phyloP scores from a whole-genome alignment of 2,329 filamentous ascomycete genomes.

The Dactylonectria macrodidyma region DNA sequence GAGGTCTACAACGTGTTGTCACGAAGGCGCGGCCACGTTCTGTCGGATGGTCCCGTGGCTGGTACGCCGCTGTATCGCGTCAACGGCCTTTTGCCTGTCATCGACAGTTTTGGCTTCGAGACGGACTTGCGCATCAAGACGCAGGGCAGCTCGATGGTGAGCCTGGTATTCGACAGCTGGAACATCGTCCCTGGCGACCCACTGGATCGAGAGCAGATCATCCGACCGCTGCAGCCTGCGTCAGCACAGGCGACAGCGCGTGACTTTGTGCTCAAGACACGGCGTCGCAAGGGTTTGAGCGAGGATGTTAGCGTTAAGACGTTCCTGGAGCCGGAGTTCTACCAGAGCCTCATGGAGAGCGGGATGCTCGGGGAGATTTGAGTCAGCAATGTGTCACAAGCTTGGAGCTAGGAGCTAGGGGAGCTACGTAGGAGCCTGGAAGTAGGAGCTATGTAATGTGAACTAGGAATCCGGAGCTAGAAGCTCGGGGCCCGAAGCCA shows the following conservation, averaged over 20 bases:
- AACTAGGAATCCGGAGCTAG: too few relatives aligned
- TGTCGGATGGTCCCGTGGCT: slow-evolving; percentile 93
- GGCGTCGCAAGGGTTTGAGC: slow-evolving; percentile 91
- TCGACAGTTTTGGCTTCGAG: slow-evolving; percentile 98
- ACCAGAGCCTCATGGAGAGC: slow-evolving; percentile 88
- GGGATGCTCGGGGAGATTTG: slow-evolving; percentile 79
- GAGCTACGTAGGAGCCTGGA: slow-evolving; percentile 5
- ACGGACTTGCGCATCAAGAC: slow-evolving; percentile 97
- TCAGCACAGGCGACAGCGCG: slow-evolving; percentile 89
- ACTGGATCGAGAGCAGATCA: slow-evolving; percentile 86
- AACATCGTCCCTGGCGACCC: slow-evolving; percentile 96
- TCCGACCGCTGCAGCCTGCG: slow-evolving; percentile 89
- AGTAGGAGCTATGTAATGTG: slow-evolving; percentile 1
- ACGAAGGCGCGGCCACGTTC: slow-evolving; percentile 89
- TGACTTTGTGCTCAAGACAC: slow-evolving; percentile 97
- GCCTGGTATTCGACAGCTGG: slow-evolving; percentile 96
- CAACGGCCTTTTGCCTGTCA: slow-evolving; percentile 91
- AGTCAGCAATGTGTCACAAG: slow-evolving; percentile 23
- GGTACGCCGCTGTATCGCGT: slow-evolving; percentile 96
- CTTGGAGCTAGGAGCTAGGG: not conserved
- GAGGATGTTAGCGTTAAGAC: slow-evolving; percentile 97
- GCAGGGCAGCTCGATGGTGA: slow-evolving; percentile 91
- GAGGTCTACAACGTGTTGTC: slow-evolving; percentile 94
- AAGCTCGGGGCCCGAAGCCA: not conserved
- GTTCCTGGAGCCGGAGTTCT: slow-evolving; percentile 95